phyloP scores from a whole-genome alignment of 78 protist species.

The Guillardia theta region DNA sequence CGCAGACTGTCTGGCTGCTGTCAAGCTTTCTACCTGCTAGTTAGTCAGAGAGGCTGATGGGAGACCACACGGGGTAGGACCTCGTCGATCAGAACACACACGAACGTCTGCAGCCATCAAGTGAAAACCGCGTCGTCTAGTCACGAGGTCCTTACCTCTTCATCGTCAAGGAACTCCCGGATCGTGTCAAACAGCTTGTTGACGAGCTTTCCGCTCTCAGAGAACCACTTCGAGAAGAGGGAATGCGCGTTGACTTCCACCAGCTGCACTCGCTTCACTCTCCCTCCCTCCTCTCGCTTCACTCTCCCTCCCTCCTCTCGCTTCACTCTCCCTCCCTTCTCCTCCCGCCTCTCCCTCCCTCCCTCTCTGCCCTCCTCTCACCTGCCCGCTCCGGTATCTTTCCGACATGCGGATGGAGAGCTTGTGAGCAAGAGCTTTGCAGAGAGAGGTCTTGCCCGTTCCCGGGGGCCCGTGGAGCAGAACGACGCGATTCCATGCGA shows the following conservation, averaged over 20 bases:
- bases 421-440: constrained; percentile 89
- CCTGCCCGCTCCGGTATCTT: constrained; percentile 6
- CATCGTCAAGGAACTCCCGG: constrained; percentile 23
- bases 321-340: not conserved
- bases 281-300: not conserved
- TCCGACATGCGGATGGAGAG: constrained; percentile 70
- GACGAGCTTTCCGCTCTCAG: constrained; percentile 95
- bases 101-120: not conserved
- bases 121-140: not conserved
- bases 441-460: constrained; percentile 85
- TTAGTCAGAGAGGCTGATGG: too few relatives aligned
- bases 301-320: not conserved
- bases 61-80: too few relatives aligned
- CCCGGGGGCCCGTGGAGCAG: constrained; percentile 91
- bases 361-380: not conserved
- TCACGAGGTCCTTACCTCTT: not conserved
- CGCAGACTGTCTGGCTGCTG: constrained; percentile 81
- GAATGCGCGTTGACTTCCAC: constrained; percentile 73
- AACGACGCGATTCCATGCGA: constrained; percentile 64
- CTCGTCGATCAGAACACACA: constrained; percentile 57
- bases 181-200: not conserved
- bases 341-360: not conserved
- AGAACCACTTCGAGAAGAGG: constrained; percentile 94
- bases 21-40: constrained; percentile 89
- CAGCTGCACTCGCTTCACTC: not conserved